Conservation (phyloP, 768 basidiomycete genomes). For the Gautieria morchelliformis region DNA sequence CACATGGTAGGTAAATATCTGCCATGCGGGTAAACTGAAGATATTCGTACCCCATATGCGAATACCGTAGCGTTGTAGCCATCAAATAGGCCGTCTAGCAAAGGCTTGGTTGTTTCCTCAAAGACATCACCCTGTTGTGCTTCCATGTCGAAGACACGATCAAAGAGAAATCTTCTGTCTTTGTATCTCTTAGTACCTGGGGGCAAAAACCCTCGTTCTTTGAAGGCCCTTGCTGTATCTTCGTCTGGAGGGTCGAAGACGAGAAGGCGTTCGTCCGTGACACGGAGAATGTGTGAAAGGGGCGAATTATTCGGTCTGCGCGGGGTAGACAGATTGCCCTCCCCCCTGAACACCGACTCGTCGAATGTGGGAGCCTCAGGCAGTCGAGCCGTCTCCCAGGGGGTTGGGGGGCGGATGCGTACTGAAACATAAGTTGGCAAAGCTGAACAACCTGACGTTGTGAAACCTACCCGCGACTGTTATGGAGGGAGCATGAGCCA, state of each 20-base stretch:
- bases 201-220: slow-evolving; percentile 76
- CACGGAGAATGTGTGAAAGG: slow-evolving; percentile 72
- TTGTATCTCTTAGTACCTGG: slow-evolving; percentile 91
- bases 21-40: neutral
- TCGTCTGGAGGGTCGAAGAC: slow-evolving; percentile 95
- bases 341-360: slow-evolving; percentile 56
- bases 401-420: slow-evolving; percentile 80
- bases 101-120: slow-evolving; percentile 72
- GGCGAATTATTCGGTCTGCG: slow-evolving; percentile 39
- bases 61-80: slow-evolving; percentile 98
- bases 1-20: neutral
- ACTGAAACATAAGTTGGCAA: slow-evolving; percentile 36
- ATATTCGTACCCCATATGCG: slow-evolving; percentile 81
- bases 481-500: slow-evolving; percentile 83
- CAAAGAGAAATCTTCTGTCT: slow-evolving; percentile 95
- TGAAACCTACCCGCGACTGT: slow-evolving; percentile 62
- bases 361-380: slow-evolving; percentile 62
- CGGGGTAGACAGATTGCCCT: slow-evolving; percentile 73
- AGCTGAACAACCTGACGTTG: slow-evolving; percentile 5
- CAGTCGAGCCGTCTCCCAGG: slow-evolving; percentile 78
- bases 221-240: slow-evolving; percentile 68
- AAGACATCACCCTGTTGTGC: slow-evolving; percentile 83
- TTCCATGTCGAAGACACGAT: slow-evolving; percentile 79
- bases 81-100: slow-evolving; percentile 78
- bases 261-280: slow-evolving; percentile 89